Base-by-base conservation (phyloP, 1,284 basidiomycete genomes). In the Leccinum solheimii region DNA sequence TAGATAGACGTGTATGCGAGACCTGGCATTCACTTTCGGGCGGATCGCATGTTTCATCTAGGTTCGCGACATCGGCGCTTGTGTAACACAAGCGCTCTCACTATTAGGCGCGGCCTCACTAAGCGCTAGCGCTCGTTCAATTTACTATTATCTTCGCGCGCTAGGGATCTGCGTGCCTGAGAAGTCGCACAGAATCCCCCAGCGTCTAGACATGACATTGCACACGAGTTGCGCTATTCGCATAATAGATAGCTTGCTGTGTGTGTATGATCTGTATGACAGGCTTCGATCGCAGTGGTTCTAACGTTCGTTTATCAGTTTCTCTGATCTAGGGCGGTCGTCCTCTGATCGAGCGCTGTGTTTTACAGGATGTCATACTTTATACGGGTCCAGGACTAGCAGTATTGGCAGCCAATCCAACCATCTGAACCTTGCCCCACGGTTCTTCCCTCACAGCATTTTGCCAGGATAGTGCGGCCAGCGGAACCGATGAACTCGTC, bases 291-390 rank as follows among this genome's bases (percentile, higher is more conserved):
- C 40, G 9, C n/a, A 10, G 38, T 43, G 40, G n/a, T 19, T 43
- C 14, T 19, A 19, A 43, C 16, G n/a, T 45, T 45, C 38, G n/a
- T 45, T 21, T 0, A 43, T 43, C 43, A 7, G 43, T 45, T 45
- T n/a, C 43, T 21, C 3, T 19, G n/a, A 43, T 43, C 40, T 43
- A n/a, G 9, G 40, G 40, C 16, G 38, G n/a, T n/a, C 5, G 16
- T 43, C 40, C 40, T 45, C 10, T 21, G 43, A 45, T 45, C 11
- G 10, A 14, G 21, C 23, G 5, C n/a, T n/a, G 49, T 32, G 5
- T 21, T n/a, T 13, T 61, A 62, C 62, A 64, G 62, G 61, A 49
- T 23, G 6, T 10, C 34, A 32, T 13, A 45, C 19, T 43, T 43
- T 23, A 36, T 26, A 14, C 10, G 10, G 40, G 10, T 43, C 5